Conservation (phyloP, 1,284 basidiomycete species). For the Sporisorium iseilematis-ciliati region DNA sequence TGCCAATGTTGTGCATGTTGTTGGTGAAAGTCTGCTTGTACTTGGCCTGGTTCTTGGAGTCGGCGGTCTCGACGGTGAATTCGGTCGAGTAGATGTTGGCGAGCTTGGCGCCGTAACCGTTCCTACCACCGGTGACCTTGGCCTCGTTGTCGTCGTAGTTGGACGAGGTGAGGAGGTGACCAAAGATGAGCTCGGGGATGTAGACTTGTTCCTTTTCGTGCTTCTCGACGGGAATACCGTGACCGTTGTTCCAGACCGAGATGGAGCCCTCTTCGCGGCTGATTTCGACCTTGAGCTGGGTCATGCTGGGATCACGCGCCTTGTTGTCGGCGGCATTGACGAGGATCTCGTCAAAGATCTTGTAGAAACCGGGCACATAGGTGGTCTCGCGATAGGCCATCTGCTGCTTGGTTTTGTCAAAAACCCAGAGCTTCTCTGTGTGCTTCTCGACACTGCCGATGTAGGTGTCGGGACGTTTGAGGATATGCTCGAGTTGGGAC, state of each 20-base stretch:
- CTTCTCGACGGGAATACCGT: conserved; percentile 94
- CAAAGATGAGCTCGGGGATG: conserved; percentile 98
- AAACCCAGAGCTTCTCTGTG: conserved; percentile 68
- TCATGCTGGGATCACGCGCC: conserved; percentile 72
- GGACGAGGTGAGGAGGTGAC: conserved; percentile 92
- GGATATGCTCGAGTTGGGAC: conserved; percentile 94
- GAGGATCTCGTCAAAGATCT: conserved; percentile 99
- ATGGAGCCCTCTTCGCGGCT: conserved; percentile 87
- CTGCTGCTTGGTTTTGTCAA: conserved; percentile 59
- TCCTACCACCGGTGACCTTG: conserved; percentile 97
- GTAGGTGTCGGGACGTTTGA: conserved; percentile 97
- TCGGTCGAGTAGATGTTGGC: conserved; percentile 98
- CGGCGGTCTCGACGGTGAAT: conserved; percentile 97
- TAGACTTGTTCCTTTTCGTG: conserved; percentile 93
- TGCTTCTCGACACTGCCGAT: conserved; percentile 75
- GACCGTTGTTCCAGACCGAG: conserved; percentile 94
- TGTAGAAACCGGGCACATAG: conserved; percentile 98
- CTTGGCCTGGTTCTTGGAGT: conserved; percentile 86
- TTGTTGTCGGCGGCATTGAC: conserved; percentile 99
- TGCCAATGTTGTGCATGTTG: conserved; percentile 90
- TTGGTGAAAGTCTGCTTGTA: conserved; percentile 95
- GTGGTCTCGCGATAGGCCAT: conserved; percentile 77
- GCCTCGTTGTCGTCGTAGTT: conserved; percentile 99
- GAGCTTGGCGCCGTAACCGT: conserved; percentile 95
- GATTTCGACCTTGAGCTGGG: conserved; percentile 74